Evolutionary conservation across 2,329 filamentous ascomycete species (phyloP).

Genomic region (Fusarium piperis): DNA sequence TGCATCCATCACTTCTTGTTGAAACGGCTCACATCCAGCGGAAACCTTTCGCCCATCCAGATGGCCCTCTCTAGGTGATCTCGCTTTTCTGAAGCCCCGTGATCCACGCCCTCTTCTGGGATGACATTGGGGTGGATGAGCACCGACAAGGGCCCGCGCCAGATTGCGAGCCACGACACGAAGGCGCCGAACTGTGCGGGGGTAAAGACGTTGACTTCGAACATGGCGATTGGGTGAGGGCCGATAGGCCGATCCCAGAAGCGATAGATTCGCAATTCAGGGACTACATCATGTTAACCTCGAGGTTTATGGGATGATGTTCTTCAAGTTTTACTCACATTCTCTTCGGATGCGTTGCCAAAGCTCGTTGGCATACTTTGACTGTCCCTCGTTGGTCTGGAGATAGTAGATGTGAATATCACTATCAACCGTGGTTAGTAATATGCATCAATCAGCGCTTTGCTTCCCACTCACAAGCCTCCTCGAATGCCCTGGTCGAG

Average conservation of each 20-base stretch:
- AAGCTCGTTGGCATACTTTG: constrained; percentile 74
- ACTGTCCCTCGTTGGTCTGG: constrained; percentile 69
- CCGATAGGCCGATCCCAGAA: constrained; percentile 83
- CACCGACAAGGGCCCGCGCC: constrained; percentile 81
- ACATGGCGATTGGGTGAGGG: constrained; percentile 87
- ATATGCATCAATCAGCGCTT: not conserved
- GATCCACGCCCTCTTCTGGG: constrained; percentile 48
- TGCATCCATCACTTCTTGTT: not conserved
- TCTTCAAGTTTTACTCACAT: constrained; percentile 61
- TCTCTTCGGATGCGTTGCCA: constrained; percentile 83
- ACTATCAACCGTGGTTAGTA: constrained; percentile 45
- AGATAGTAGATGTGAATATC: constrained; percentile 90
- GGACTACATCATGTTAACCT: constrained; percentile 62
- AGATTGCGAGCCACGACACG: constrained; percentile 83
- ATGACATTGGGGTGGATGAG: constrained; percentile 86
- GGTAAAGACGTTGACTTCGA: constrained; percentile 89
- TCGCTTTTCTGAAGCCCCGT: constrained; percentile 49
- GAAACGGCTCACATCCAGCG: constrained; percentile 58
- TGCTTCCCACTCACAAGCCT: constrained; percentile 69
- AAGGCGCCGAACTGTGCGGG: constrained; percentile 91
- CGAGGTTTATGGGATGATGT: not conserved
- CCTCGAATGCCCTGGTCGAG: constrained; percentile 72
- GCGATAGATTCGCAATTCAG: constrained; percentile 83
- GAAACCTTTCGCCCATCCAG: constrained; percentile 76
- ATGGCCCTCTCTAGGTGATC: constrained; percentile 76